Conservation (phyloP, 495 filamentous ascomycete species). For the Aspergillus ostianus region DNA sequence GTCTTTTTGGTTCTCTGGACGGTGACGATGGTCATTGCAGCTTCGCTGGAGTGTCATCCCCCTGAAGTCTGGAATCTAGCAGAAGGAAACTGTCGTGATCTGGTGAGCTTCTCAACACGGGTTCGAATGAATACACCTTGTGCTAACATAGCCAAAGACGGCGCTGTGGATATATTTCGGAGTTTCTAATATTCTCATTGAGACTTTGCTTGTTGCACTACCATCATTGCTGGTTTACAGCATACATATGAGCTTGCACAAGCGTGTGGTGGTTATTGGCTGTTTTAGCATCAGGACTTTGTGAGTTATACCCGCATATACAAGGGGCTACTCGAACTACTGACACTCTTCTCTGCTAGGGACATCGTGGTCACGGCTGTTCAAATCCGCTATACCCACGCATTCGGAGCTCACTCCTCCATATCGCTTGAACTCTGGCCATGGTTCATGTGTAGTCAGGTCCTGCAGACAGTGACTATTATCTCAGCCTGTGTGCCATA, state of each 20-base stretch:
- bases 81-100: neutral
- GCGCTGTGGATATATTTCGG: neutral
- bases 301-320: neutral
- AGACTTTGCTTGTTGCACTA: neutral
- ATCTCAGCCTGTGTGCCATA: constrained; percentile 7
- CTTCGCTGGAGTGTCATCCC: neutral
- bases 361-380: neutral
- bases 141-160: neutral
- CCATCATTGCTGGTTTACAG: neutral
- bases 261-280: neutral
- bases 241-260: neutral
- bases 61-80: neutral
- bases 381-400: neutral
- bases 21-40: neutral
- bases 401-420: neutral
- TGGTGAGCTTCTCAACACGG: neutral
- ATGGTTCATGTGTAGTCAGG: constrained; percentile 7
- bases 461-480: constrained; percentile 7
- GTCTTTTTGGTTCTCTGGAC: neutral
- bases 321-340: neutral
- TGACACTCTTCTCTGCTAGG: neutral
- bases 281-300: neutral
- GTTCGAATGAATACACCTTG: neutral
- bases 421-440: neutral
- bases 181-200: neutral